These are phyloP conservation scores for Pichia occidentalis DNA, from an alignment of 805 yeast species.

Conservation along the genomic window DNA sequence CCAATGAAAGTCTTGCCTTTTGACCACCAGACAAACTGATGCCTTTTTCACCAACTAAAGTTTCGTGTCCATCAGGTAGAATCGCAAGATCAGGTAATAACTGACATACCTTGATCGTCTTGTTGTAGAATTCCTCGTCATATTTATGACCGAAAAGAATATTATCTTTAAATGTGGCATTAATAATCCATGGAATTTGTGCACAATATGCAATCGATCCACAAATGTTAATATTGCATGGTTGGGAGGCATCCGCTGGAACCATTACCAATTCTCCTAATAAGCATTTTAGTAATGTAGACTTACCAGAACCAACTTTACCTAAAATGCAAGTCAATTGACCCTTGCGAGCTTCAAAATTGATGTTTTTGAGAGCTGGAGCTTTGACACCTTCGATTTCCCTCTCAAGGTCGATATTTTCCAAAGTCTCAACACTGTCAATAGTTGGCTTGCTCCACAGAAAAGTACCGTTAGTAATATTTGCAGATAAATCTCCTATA, in stretches of 20 bases:
- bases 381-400: slow-evolving; percentile 23
- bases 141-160: slow-evolving; percentile 81
- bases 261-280: slow-evolving; percentile 46
- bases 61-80: slow-evolving; percentile 82
- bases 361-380: slow-evolving; percentile 41
- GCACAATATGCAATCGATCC: slow-evolving; percentile 56
- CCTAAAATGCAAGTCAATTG: slow-evolving; percentile 57
- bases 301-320: slow-evolving; percentile 61
- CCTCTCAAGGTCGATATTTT: slow-evolving; percentile 37
- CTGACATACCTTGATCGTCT: slow-evolving; percentile 83
- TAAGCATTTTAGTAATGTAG: slow-evolving; percentile 47
- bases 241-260: slow-evolving; percentile 22
- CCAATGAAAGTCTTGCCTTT: slow-evolving; percentile 89
- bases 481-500: slow-evolving; percentile 33
- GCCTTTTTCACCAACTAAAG: slow-evolving; percentile 96
- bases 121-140: slow-evolving; percentile 74
- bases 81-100: slow-evolving; percentile 67
- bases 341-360: slow-evolving; percentile 45
- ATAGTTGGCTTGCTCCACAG: slow-evolving; percentile 35
- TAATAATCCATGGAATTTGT: slow-evolving; percentile 91
- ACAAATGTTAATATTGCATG: slow-evolving; percentile 18
- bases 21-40: slow-evolving; percentile 96
- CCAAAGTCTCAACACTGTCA: slow-evolving; percentile 15
- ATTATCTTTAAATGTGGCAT: slow-evolving; percentile 85
- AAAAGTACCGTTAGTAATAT: slow-evolving; percentile 45